A percentile compares a stretch with the other conserved stretches of the same genome.
phyloP scores from a whole-genome alignment of 2,329 filamentous ascomycete species.

The Microthyrium microscopicum region DNA sequence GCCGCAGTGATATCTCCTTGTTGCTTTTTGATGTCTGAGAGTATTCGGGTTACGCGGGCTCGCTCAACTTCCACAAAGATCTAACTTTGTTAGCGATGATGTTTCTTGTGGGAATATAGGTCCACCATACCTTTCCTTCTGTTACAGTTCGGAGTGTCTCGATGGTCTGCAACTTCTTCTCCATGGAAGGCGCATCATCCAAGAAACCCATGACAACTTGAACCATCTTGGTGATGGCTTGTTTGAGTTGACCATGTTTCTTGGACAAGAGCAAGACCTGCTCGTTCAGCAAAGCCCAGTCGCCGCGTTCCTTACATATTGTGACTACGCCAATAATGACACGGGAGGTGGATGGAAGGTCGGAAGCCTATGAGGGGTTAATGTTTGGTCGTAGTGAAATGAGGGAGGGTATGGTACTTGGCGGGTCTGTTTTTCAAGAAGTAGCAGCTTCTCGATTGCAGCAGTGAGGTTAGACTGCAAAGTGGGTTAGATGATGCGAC shows the following conservation, averaged over 20 bases:
- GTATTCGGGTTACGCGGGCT: conserved; percentile 81
- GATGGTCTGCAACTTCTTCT: conserved; percentile 84
- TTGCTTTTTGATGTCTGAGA: conserved; percentile 94
- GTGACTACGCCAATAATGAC: conserved; percentile 78
- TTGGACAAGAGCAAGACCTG: conserved; percentile 92
- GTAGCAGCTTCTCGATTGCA: conserved; percentile 83
- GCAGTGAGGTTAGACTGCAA: conserved; percentile 57
- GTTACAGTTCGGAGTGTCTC: conserved; percentile 92
- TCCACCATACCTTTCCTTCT: conserved; percentile 61
- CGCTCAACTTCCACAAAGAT: conserved; percentile 99
- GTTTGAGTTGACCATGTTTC: conserved; percentile 99
- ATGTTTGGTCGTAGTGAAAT: conserved; percentile 8
- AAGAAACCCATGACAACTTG: conserved; percentile 89
- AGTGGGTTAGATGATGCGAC: conserved; percentile 11
- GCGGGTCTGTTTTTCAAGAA: conserved; percentile 89
- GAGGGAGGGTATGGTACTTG: conserved; percentile 43
- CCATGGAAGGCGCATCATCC: conserved; percentile 65
- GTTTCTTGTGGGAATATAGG: too few relatives aligned
- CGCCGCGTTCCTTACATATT: conserved; percentile 79
- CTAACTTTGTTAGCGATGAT: conserved; percentile 25
- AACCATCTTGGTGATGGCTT: conserved; percentile 97
- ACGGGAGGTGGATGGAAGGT: conserved; percentile 87
- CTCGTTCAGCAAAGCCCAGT: conserved; percentile 93
- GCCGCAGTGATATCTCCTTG: conserved; percentile 85
- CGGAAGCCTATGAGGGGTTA: conserved; percentile 51